A percentile compares a stretch with the other conserved stretches of the same genome.
These are phyloP conservation scores for Panellus pusillus DNA, from an alignment of 768 basidiomycete genomes.

Conservation along the genomic window DNA sequence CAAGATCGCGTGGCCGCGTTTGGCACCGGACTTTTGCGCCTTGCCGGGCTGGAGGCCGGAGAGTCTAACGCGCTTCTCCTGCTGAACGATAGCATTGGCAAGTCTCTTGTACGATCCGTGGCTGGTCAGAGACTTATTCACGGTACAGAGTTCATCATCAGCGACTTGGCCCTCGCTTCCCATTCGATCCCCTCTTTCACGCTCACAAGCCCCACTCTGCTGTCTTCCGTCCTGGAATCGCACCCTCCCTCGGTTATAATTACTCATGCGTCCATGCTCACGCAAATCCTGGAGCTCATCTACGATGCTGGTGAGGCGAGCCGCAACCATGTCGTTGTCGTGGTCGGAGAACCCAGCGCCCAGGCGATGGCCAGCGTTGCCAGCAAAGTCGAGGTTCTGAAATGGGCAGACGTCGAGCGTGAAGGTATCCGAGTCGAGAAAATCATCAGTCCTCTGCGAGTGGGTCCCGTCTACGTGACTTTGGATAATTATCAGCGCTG, in stretches of 20 bases:
- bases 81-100: constrained; percentile 78
- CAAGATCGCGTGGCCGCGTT: constrained; percentile 71
- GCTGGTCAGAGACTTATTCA: neutral
- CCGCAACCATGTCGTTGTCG: constrained; percentile 58
- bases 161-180: constrained; percentile 75
- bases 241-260: constrained; percentile 76
- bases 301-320: constrained; percentile 55
- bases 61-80: constrained; percentile 73
- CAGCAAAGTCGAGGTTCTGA: constrained; percentile 54
- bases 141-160: constrained; percentile 68
- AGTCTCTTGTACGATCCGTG: constrained; percentile 16
- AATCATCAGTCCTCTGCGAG: constrained; percentile 47
- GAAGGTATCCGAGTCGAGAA: constrained; percentile 56
- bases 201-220: constrained; percentile 55
- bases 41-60: constrained; percentile 53
- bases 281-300: constrained; percentile 68
- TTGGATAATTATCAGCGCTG: constrained; percentile 5
- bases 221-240: constrained; percentile 62
- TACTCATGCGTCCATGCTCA: constrained; percentile 64
- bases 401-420: constrained; percentile 71
- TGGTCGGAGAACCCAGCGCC: constrained; percentile 64
- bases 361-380: constrained; percentile 48
- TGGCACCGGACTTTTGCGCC: constrained; percentile 67
- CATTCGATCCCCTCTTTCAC: constrained; percentile 71
- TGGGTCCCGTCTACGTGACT: constrained; percentile 32